Percentiles rank a stretch among this genome's conserved stretches.
These are phyloP conservation scores for Centaurea solstitialis DNA, from an alignment of 129 eudicot genomes.

Conservation along the genomic window DNA sequence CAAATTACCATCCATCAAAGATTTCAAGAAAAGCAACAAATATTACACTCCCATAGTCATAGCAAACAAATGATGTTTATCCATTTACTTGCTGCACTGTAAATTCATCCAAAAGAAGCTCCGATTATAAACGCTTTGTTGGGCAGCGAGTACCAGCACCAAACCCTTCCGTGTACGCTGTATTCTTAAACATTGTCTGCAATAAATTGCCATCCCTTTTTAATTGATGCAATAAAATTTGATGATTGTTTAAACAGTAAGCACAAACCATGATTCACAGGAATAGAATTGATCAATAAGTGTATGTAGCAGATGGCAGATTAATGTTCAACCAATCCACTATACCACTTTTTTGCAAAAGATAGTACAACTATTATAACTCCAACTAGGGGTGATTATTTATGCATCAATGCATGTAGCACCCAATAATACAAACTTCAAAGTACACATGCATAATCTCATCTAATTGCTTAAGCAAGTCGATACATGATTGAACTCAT, in stretches of 20 bases:
- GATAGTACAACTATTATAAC: neutral
- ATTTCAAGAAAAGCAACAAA: neutral
- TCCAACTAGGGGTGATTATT: neutral
- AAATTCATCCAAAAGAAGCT: neutral
- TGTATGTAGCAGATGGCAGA: neutral
- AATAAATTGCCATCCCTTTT: conserved; percentile 10
- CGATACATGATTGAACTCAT: neutral
- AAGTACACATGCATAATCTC: neutral
- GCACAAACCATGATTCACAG: neutral
- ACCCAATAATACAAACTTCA: neutral
- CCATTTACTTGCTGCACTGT: neutral
- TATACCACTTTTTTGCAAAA: neutral
- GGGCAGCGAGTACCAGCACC: conserved; percentile 58
- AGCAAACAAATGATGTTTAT: neutral
- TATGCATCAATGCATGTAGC: neutral
- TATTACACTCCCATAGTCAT: neutral
- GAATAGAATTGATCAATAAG: neutral
- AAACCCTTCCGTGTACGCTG: conserved; percentile 85
- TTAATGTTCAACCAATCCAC: neutral
- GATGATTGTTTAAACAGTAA: neutral
- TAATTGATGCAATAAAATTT: neutral
- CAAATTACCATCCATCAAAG: neutral
- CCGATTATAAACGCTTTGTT: conserved; percentile 42
- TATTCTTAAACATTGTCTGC: conserved; percentile 77
- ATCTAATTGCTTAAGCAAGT: neutral